Conservation (phyloP, 2,329 filamentous ascomycete species). For the Sordariomycetes sp. region DNA sequence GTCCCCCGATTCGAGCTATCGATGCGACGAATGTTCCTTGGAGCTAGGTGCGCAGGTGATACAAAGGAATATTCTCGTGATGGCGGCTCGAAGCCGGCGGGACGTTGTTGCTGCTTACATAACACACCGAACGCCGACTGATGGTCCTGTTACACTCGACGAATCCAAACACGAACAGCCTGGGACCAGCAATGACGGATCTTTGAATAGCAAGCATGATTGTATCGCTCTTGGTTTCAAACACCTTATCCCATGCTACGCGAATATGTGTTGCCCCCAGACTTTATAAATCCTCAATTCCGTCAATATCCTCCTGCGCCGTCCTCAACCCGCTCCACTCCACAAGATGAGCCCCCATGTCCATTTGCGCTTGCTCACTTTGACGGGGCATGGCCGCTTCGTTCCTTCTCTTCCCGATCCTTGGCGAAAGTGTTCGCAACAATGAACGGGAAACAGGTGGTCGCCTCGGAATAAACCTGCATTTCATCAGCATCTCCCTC, state of each 20-base stretch:
- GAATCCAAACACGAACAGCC: background rate
- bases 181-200: background rate
- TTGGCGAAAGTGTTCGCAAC: constrained; percentile 59
- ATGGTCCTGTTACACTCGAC: background rate
- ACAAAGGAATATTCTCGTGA: background rate
- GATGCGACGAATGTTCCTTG: background rate
- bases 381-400: background rate
- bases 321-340: background rate
- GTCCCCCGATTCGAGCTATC: background rate
- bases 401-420: constrained; percentile 15
- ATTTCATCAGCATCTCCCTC: background rate
- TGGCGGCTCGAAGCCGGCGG: background rate
- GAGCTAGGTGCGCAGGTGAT: background rate
- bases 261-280: background rate
- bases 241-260: background rate
- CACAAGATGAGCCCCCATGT: background rate
- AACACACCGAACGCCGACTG: background rate
- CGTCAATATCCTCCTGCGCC: background rate
- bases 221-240: background rate
- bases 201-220: background rate
- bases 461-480: constrained; percentile 54
- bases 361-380: background rate
- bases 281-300: background rate
- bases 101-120: background rate
- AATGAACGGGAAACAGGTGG: constrained; percentile 54